Conservation (phyloP, 2,329 filamentous ascomycete genomes). For the Talaromyces sp. region DNA sequence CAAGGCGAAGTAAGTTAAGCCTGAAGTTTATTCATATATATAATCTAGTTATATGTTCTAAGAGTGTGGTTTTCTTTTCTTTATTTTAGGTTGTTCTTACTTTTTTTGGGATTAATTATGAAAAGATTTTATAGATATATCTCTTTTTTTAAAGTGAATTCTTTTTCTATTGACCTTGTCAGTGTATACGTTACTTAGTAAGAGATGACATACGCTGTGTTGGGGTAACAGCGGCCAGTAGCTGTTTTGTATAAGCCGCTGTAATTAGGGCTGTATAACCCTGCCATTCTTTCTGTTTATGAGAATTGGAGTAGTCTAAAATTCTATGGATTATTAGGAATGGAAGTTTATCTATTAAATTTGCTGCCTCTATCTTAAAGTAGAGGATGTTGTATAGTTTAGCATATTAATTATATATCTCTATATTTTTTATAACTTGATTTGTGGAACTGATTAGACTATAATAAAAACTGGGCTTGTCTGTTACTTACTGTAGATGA, state of each 20-base stretch:
- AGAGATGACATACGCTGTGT: background rate
- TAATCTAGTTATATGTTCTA: constrained; percentile 19
- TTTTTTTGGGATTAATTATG: background rate
- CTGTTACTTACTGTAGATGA: too few relatives aligned
- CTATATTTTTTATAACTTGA: too few relatives aligned
- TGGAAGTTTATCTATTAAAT: constrained; percentile 13
- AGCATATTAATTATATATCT: too few relatives aligned
- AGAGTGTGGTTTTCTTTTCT: background rate
- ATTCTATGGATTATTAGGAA: constrained; percentile 18
- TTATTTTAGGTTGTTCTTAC: constrained; percentile 5
- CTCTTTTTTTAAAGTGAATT: background rate
- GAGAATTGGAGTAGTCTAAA: constrained; percentile 19
- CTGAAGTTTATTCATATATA: constrained; percentile 19
- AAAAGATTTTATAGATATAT: background rate
- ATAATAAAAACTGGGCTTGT: constrained; percentile 14
- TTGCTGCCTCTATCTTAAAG: constrained; percentile 13
- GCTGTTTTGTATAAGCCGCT: constrained; percentile 14
- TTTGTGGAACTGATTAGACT: constrained; percentile 23
- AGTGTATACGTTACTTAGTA: too few relatives aligned
- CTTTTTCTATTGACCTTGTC: too few relatives aligned
- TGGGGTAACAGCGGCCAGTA: background rate
- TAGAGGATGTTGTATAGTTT: background rate
- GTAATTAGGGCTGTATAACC: constrained; percentile 13
- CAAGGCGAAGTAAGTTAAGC: constrained; percentile 13
- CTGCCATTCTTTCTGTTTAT: constrained; percentile 20